Evolutionary conservation across 2,329 filamentous ascomycete species (phyloP).

Genomic region (Phyllosticta paracitricarpa): DNA sequence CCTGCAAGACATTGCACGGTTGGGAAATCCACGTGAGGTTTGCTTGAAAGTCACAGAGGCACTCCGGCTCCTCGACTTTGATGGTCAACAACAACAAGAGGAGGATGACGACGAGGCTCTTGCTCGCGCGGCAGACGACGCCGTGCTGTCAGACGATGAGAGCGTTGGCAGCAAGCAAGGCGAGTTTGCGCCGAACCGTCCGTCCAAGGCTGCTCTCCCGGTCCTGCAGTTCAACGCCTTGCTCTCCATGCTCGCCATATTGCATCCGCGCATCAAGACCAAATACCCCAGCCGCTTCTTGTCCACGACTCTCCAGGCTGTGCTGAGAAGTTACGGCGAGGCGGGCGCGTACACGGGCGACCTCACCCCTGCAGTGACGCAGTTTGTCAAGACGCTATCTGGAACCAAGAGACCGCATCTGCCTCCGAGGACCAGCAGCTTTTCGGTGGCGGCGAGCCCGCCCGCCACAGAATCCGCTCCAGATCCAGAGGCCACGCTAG

Average conservation of each 20-base stretch:
- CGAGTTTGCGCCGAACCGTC: conserved; percentile 23
- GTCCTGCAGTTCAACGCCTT: conserved; percentile 56
- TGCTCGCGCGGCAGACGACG: conserved; percentile 12
- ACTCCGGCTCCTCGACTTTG: conserved; percentile 50
- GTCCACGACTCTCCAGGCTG: conserved; percentile 63
- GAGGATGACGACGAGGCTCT: conserved; percentile 19
- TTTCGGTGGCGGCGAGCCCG: conserved; percentile 21
- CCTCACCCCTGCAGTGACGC: conserved; percentile 59
- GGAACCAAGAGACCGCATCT: conserved; percentile 56
- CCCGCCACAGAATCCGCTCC: conserved; percentile 31
- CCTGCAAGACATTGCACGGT: conserved; percentile 61
- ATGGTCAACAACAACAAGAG: conserved; percentile 30
- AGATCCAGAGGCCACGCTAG: conserved; percentile 47
- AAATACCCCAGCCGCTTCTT: conserved; percentile 71
- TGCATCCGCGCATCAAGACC: conserved; percentile 66
- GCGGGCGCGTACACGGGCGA: conserved; percentile 47
- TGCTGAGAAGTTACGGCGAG: conserved; percentile 56
- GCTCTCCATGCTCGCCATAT: conserved; percentile 59
- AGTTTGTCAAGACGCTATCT: conserved; percentile 59
- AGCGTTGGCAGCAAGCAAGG: conserved; percentile 13
- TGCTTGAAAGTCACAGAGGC: conserved; percentile 71
- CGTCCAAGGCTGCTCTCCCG: conserved; percentile 27
- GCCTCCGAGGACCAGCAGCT: conserved; percentile 47
- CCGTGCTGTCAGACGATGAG: conserved; percentile 8
- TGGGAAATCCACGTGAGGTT: conserved; percentile 73